Percentiles rank a stretch among this genome's conserved stretches.
phyloP scores from a whole-genome alignment of 75 land plant genomes.

The Cunninghamia lanceolata region DNA sequence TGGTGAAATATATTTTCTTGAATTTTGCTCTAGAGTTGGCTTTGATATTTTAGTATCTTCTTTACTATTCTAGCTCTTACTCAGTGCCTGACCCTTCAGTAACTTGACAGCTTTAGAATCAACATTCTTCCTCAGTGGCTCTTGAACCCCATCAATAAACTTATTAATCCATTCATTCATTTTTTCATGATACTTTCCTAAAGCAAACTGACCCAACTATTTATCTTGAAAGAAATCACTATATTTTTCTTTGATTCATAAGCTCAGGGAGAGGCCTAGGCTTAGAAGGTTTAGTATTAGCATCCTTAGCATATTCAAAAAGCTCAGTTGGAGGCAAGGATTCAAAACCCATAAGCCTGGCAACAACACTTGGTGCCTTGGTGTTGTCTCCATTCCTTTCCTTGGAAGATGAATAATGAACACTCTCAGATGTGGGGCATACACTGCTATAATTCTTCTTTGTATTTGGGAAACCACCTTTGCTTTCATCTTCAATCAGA shows the following conservation, averaged over 20 bases:
- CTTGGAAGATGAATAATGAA: not conserved
- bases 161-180: conserved; percentile 18
- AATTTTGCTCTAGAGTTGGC: conserved; percentile 19
- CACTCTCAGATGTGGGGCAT: not conserved
- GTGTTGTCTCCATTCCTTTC: conserved; percentile 31
- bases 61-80: conserved; percentile 25
- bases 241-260: too few species aligned
- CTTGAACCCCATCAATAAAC: conserved; percentile 25
- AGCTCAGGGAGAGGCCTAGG: too few species aligned
- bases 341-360: conserved; percentile 93
- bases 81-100: conserved; percentile 29
- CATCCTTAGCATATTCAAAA: too few species aligned
- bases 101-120: conserved; percentile 19
- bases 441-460: conserved; percentile 14
- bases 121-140: conserved; percentile 23
- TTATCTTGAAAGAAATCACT: too few species aligned
- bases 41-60: conserved; percentile 15
- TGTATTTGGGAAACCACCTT: conserved; percentile 61
- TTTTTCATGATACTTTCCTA: conserved; percentile 10
- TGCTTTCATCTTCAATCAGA: conserved; percentile 72
- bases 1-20: conserved; percentile 2
- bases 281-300: too few species aligned
- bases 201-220: conserved; percentile 8
- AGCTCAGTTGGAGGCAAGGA: conserved; percentile 51
- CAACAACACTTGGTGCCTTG: conserved; percentile 79